These are phyloP conservation scores for Fusarium praegraminearum DNA, from an alignment of 2,329 filamentous ascomycete species.

Conservation along the genomic window DNA sequence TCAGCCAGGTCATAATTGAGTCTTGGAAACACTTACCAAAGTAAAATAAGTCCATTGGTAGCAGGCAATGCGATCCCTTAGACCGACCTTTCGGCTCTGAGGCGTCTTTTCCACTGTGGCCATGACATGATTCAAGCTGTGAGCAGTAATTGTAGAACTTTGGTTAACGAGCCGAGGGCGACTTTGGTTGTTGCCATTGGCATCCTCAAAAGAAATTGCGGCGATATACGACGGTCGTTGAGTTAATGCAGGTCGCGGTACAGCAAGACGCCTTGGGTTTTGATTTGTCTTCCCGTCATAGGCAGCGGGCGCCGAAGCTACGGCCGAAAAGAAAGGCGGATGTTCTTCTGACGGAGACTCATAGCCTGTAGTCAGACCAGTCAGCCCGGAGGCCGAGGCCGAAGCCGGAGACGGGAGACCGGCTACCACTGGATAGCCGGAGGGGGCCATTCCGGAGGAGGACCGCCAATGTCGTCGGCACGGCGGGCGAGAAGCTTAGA, in stretches of 20 bases:
- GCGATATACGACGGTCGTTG: constrained; percentile 38
- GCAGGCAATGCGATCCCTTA: constrained; percentile 65
- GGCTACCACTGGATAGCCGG: constrained; percentile 48
- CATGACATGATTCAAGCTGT: constrained; percentile 53
- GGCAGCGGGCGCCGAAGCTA: constrained; percentile 18
- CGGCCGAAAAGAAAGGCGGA: constrained; percentile 46
- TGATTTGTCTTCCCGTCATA: not conserved
- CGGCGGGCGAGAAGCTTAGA: constrained; percentile 61
- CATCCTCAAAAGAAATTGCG: constrained; percentile 18
- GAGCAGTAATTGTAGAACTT: constrained; percentile 30
- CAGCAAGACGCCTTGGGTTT: constrained; percentile 1
- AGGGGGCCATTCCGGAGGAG: constrained; percentile 53
- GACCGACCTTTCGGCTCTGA: constrained; percentile 53
- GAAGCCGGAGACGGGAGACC: constrained; percentile 24
- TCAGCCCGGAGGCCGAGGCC: not conserved
- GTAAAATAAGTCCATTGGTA: constrained; percentile 84
- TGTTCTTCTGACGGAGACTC: constrained; percentile 55
- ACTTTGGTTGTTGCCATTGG: not conserved
- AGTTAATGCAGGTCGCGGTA: constrained; percentile 28
- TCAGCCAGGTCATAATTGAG: not conserved
- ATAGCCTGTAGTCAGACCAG: constrained; percentile 47
- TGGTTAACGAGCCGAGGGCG: constrained; percentile 25
- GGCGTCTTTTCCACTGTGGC: constrained; percentile 47
- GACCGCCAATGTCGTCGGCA: constrained; percentile 62
- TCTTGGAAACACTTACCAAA: constrained; percentile 48